A percentile compares a stretch with the other conserved stretches of the same genome.
phyloP scores from a whole-genome alignment of 2,329 filamentous ascomycete species.

The Epichloe festucae region DNA sequence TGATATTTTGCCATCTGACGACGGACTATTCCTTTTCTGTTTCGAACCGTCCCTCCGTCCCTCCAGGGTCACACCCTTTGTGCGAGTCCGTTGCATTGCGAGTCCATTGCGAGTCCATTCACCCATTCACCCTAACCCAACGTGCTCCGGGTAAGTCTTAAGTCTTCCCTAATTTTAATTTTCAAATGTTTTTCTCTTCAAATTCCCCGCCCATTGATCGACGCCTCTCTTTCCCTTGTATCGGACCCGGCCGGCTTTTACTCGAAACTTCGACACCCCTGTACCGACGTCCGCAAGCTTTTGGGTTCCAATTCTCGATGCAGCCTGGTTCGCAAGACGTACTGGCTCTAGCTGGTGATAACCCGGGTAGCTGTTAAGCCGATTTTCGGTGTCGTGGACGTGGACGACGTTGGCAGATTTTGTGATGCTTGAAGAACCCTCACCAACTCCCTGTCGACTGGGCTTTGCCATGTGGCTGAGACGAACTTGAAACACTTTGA shows the following conservation, averaged over 20 bases:
- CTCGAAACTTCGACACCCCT: not conserved
- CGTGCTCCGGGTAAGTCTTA: not conserved
- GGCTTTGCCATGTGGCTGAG: not conserved
- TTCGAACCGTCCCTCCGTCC: not conserved
- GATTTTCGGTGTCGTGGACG: not conserved
- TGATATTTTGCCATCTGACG: conserved; percentile 1
- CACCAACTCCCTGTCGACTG: not conserved
- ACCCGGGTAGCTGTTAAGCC: not conserved
- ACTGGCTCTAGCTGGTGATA: not conserved
- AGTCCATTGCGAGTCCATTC: not conserved
- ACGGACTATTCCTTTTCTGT: not conserved
- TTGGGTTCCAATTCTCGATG: not conserved
- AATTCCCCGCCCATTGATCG: too few relatives aligned
- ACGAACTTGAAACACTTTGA: not conserved
- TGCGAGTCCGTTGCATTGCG: not conserved
- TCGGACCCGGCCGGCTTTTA: not conserved
- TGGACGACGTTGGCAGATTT: not conserved
- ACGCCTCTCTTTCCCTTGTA: not conserved
- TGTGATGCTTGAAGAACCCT: not conserved
- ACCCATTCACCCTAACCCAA: not conserved
- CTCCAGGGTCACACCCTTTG: not conserved
- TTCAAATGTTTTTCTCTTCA: conserved; percentile 1
- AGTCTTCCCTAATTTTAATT: not conserved
- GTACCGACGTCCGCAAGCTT: not conserved
- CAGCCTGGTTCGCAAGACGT: not conserved